Percentiles rank a stretch among this genome's conserved stretches.
phyloP scores from a whole-genome alignment of 257 asterid genomes.

The Scutellaria galericulata region DNA sequence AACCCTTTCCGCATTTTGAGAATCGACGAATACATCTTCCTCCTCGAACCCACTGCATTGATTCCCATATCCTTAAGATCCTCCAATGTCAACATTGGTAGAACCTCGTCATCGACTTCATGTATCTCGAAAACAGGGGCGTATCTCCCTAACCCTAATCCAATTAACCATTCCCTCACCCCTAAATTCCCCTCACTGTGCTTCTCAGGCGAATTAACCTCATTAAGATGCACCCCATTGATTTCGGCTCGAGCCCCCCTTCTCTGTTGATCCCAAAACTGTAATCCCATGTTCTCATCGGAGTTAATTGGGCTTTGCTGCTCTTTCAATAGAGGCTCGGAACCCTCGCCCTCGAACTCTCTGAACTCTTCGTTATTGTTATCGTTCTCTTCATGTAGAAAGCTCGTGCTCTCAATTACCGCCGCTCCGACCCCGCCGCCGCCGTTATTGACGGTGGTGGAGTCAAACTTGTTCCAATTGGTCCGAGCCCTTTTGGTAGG shows the following conservation, averaged over 20 bases:
- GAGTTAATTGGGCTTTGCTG: slow-evolving; percentile 79
- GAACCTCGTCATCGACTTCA: slow-evolving; percentile 88
- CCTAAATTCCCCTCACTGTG: slow-evolving; percentile 54
- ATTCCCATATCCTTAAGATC: slow-evolving; percentile 97
- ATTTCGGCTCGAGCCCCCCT: slow-evolving; percentile 59
- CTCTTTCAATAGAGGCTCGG: slow-evolving; percentile 61
- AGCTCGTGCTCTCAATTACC: slow-evolving; percentile 45
- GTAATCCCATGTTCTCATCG: slow-evolving; percentile 72
- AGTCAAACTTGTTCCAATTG: slow-evolving; percentile 74
- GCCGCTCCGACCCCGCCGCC: slow-evolving; percentile 37
- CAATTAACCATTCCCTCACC: slow-evolving; percentile 86
- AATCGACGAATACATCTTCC: slow-evolving; percentile 79
- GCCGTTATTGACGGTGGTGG: slow-evolving; percentile 41
- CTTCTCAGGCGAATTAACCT: slow-evolving; percentile 61
- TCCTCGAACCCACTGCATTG: slow-evolving; percentile 84
- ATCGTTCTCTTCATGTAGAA: slow-evolving; percentile 52
- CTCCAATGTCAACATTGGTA: slow-evolving; percentile 84
- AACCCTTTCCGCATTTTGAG: slow-evolving; percentile 74
- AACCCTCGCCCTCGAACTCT: slow-evolving; percentile 67
- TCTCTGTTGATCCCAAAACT: slow-evolving; percentile 78
- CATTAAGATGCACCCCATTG: slow-evolving; percentile 56
- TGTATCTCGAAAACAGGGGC: slow-evolving; percentile 82
- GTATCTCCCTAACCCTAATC: slow-evolving; percentile 77
- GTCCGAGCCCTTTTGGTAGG: slow-evolving; percentile 78
- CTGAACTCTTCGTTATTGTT: slow-evolving; percentile 56